Evolutionary conservation across 2,329 filamentous ascomycete species (phyloP), one percentile per base, ranked within the genome.

Genomic region (Ascochyta lentis): DNA sequence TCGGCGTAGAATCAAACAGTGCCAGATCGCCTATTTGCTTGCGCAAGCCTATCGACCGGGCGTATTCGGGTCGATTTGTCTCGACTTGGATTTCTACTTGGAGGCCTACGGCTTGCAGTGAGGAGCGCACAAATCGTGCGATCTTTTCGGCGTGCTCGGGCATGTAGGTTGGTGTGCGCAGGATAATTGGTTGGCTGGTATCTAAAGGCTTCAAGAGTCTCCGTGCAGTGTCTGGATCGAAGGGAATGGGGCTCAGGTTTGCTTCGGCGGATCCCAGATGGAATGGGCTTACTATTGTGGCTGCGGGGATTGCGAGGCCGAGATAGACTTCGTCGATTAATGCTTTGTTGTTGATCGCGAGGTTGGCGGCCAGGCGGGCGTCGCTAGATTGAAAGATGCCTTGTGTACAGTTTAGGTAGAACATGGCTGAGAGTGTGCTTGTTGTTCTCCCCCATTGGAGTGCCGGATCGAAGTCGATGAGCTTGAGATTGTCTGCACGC

Each of bases 1-100:
- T 52, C 16, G 49, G 49, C 26, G 49, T 44, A 3, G 49, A 45
- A 31, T 52, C 40, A 26, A 52, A 52, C 22, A 52, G 35, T 6
- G 49, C 40, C 16, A 45, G 19, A 39, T 46, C 49, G 3, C 40
- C 49, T 13, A 52, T 45, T 6, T 45, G 16, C 37, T 52, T 52
- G 19, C 33, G 27, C 12, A 52, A 13, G 5, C 49, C 40, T n/a
- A 52, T 45, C 4, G 40, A 44, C 15, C 31, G 19, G 4, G 49
- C 49, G 24, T 52, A 52, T 7, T 43, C 49, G 10, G 40, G 49
- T 6, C 49, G 49, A 15, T 45, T 45, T 3, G 31, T 44, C 33
- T 52, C 49, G 31, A 45, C 49, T 24, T 52, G n/a, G 16, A 52
- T 26, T 7, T 39, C 23, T 2, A 52, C 23, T 2, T 45, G 24